Evolutionary conservation across 345 rosid species (phyloP), one percentile per base, ranked within the genome.

Genomic region (Ricinus communis): DNA sequence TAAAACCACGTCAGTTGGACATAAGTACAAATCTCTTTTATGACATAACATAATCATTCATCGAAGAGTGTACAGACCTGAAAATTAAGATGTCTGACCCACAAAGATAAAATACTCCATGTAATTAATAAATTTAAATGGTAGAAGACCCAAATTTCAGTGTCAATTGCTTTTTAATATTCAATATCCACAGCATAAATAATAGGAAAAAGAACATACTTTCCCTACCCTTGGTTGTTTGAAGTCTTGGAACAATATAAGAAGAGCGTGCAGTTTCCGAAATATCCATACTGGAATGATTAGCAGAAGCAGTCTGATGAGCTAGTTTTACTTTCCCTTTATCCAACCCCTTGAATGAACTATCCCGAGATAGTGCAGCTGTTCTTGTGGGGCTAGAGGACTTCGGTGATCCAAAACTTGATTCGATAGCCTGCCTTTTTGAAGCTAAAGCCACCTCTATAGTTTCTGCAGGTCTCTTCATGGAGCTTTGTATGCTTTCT

Each of bases 371-470:
- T 68, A 88, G 70, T 33, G 76, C 72, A 78, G 84, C 71, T 49
- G 69, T 40, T 83, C 77, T 85, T 63, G 80, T 70, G 18, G 87
- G 83, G 76, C 86, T 58, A 64, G 88, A 78, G 64, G 83, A 82
- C 76, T 87, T 89, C 30, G 91, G 87, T 38, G 95, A 85, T 80
- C 86, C 91, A 40, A 82, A 74, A 68, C 82, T 74, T 73, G 76
- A 69, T 74, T 87, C 96, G 75, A 84, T 66, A 59, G 81, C 89
- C 79, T 66, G 96, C 80, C 85, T 90, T 79, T 88, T 88, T 24
- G 84, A 66, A 66, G 79, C 78, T 12, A 79, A 77, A 50, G 85
- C 79, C 72, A 79, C 77, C 71, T 84, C 94, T 18, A 50, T 51
- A 70, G 82, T 79, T 82, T 89, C 97, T n/a, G 77, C 72, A 40